phyloP scores from a whole-genome alignment of 768 basidiomycete species.

The Amyloporia xantha region DNA sequence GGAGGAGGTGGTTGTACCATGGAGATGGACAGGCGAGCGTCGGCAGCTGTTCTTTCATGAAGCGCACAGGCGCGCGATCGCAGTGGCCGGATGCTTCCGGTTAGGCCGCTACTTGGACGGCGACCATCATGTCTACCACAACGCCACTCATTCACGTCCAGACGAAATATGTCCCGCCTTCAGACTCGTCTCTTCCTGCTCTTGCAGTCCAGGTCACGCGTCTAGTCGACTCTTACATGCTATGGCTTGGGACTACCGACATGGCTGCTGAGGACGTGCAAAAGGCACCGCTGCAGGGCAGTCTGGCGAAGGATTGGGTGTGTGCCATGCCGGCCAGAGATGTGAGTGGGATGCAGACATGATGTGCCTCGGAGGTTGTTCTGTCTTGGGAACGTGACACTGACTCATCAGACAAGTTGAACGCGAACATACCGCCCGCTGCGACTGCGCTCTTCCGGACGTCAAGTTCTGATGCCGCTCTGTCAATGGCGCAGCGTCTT shows the following conservation, averaged over 20 bases:
- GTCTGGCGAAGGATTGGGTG: conserved; percentile 70
- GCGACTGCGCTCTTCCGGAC: conserved; percentile 63
- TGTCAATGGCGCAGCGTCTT: conserved; percentile 74
- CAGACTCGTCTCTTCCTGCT: conserved; percentile 45
- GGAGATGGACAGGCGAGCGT: not conserved
- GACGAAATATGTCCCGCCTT: conserved; percentile 42
- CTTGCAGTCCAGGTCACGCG: conserved; percentile 61
- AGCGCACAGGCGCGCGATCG: not conserved
- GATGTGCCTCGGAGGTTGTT: not conserved
- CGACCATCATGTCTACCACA: not conserved
- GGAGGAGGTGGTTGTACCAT: not conserved
- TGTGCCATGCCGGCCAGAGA: conserved; percentile 64
- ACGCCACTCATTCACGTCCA: conserved; percentile 34
- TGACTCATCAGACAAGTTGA: conserved; percentile 6
- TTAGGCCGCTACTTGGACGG: not conserved
- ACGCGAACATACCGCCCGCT: conserved; percentile 28
- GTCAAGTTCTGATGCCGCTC: conserved; percentile 52
- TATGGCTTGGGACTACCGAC: conserved; percentile 70
- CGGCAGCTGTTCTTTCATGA: not conserved
- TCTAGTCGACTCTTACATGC: conserved; percentile 71
- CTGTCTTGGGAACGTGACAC: not conserved
- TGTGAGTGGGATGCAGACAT: conserved; percentile 19
- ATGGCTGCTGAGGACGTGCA: conserved; percentile 35
- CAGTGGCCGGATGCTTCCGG: not conserved
- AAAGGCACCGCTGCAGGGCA: conserved; percentile 47